Conservation (phyloP, 257 asterid genomes). For the Rubia yunnanensis region DNA sequence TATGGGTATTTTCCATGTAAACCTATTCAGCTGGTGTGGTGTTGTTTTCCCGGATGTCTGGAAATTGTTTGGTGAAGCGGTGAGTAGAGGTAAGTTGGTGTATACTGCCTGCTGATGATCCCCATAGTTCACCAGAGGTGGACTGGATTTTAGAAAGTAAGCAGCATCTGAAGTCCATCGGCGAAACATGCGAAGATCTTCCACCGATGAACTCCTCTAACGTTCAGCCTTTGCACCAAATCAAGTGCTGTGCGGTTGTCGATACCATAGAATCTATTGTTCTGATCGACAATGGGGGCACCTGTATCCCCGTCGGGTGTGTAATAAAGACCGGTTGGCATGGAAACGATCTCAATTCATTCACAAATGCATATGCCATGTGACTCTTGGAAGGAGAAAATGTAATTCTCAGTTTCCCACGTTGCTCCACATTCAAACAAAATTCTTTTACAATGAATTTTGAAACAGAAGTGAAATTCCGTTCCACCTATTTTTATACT, state of each 20-base stretch:
- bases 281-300: neutral
- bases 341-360: neutral
- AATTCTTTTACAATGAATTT: slow-evolving; percentile 31
- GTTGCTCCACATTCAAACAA: slow-evolving; percentile 21
- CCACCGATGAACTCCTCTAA: neutral
- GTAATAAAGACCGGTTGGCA: neutral
- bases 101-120: slow-evolving; percentile 21
- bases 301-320: neutral
- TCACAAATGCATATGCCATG: neutral
- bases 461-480: no score
- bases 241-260: neutral
- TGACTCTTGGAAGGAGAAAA: neutral
- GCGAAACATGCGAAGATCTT: neutral
- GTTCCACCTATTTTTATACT: no score
- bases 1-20: neutral
- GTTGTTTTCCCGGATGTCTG: slow-evolving; percentile 25
- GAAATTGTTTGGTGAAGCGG: slow-evolving; percentile 32
- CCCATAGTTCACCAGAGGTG: neutral
- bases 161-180: neutral
- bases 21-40: neutral
- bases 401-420: neutral
- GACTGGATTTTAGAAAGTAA: neutral
- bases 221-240: neutral
- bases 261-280: neutral
- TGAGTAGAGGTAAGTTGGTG: slow-evolving; percentile 2